Conservation (phyloP, 345 rosid genomes). For the Salix exigua region DNA sequence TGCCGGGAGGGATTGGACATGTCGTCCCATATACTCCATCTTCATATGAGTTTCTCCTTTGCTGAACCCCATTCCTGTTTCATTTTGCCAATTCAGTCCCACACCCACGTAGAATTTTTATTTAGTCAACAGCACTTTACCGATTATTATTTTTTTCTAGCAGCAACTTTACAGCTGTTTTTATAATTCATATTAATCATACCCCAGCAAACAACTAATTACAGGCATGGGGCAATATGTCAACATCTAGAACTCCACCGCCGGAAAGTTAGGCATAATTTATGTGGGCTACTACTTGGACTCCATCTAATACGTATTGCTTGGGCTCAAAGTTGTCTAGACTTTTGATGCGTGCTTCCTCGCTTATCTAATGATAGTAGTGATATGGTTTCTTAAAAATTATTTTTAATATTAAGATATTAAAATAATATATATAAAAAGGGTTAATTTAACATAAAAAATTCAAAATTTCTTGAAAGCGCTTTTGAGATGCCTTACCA, state of each 20-base stretch:
- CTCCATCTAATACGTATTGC: too few species aligned
- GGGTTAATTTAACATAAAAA: too few species aligned
- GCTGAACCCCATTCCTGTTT: conserved; percentile 78
- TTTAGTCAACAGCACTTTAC: not conserved
- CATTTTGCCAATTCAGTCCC: not conserved
- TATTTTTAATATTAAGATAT: too few species aligned
- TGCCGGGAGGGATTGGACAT: conserved; percentile 78
- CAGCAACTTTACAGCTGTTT: conserved; percentile 4
- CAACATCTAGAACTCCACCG: not conserved
- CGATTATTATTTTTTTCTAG: too few species aligned
- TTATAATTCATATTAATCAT: not conserved
- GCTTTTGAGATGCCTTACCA: too few species aligned
- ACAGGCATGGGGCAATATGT: not conserved
- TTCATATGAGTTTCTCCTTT: conserved; percentile 87
- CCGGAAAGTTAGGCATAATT: not conserved
- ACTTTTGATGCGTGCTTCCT: too few species aligned
- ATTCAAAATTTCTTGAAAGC: too few species aligned
- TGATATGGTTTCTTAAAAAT: too few species aligned
- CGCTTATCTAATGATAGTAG: too few species aligned
- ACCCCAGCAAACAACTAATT: not conserved
- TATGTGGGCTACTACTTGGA: too few species aligned
- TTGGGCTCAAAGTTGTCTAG: too few species aligned
- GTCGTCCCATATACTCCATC: conserved; percentile 85
- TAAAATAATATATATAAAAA: too few species aligned
- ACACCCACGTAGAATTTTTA: not conserved